A percentile compares a stretch with the other conserved stretches of the same genome.
Evolutionary conservation across 352 stramenopile species (phyloP).

Genomic region (Phytophthora hybrid): DNA sequence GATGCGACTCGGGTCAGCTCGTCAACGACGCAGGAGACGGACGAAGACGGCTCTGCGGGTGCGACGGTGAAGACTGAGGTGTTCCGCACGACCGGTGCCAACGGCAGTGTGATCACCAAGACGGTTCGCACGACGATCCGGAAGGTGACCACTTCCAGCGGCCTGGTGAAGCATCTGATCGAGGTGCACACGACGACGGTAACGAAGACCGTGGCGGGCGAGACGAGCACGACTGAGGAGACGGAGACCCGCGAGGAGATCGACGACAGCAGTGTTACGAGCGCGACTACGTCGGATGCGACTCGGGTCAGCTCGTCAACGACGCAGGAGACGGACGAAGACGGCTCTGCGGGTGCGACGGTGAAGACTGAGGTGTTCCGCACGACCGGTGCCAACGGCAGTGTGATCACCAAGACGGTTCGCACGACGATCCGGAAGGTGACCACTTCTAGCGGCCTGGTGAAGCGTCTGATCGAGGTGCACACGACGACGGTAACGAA

Average conservation of each 20-base stretch:
- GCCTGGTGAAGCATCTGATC: slow-evolving; percentile 8
- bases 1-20: slow-evolving; percentile 7
- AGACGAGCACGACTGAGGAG: slow-evolving; percentile 26
- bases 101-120: slow-evolving; percentile 17
- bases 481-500: too few relatives aligned
- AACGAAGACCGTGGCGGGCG: slow-evolving; percentile 17
- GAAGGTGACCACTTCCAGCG: slow-evolving; percentile 15
- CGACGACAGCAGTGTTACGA: slow-evolving; percentile 13
- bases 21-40: slow-evolving; percentile 8
- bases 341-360: slow-evolving; percentile 22
- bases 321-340: slow-evolving; percentile 28
- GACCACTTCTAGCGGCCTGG: slow-evolving; percentile 26
- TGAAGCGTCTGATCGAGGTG: slow-evolving; percentile 16
- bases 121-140: slow-evolving; percentile 25
- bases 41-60: slow-evolving; percentile 3
- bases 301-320: slow-evolving; percentile 33
- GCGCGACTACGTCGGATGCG: slow-evolving; percentile 20
- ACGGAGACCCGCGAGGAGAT: slow-evolving; percentile 32
- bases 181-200: slow-evolving; percentile 27
- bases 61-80: slow-evolving; percentile 18
- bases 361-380: slow-evolving; percentile 42
- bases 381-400: slow-evolving; percentile 25
- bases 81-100: slow-evolving; percentile 4
- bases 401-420: slow-evolving; percentile 41
- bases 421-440: slow-evolving; percentile 38